Evolutionary conservation across 208 protist species (phyloP).

Genomic region (Trypanosomatidae sp.): DNA sequence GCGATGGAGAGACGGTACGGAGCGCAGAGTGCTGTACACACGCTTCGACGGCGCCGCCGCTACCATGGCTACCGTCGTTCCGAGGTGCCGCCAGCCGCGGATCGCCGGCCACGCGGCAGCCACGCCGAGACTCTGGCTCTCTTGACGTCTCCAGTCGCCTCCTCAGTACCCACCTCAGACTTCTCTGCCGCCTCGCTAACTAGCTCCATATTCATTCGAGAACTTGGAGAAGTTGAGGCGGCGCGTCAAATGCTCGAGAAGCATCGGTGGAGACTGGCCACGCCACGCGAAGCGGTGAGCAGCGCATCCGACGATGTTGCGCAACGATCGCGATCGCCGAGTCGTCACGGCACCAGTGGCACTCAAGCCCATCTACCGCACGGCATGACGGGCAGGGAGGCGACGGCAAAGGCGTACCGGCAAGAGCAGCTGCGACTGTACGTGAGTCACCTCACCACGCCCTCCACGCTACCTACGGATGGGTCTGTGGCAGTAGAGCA

Average conservation of each 20-base stretch:
- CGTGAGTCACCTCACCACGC: constrained; percentile 10
- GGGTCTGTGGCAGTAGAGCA: neutral
- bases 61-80: neutral
- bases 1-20: constrained; percentile 21
- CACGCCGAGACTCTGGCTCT: neutral
- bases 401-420: constrained; percentile 10
- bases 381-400: neutral
- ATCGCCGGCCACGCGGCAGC: neutral
- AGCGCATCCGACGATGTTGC: constrained; percentile 1
- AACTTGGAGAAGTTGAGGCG: constrained; percentile 16
- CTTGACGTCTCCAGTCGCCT: constrained; percentile 1
- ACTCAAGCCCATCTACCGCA: neutral
- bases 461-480: neutral
- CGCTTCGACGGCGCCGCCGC: neutral
- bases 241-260: constrained; percentile 6
- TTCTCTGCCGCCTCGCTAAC: constrained; percentile 25
- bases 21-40: constrained; percentile 5
- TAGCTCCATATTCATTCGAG: constrained; percentile 23
- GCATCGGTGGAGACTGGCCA: neutral
- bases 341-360: neutral
- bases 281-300: neutral
- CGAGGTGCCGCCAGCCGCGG: neutral
- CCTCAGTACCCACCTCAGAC: constrained; percentile 7
- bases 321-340: neutral
- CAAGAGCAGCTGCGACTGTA: constrained; percentile 26